phyloP scores from a whole-genome alignment of 352 stramenopile species.

The Globisporangium perplexum region DNA sequence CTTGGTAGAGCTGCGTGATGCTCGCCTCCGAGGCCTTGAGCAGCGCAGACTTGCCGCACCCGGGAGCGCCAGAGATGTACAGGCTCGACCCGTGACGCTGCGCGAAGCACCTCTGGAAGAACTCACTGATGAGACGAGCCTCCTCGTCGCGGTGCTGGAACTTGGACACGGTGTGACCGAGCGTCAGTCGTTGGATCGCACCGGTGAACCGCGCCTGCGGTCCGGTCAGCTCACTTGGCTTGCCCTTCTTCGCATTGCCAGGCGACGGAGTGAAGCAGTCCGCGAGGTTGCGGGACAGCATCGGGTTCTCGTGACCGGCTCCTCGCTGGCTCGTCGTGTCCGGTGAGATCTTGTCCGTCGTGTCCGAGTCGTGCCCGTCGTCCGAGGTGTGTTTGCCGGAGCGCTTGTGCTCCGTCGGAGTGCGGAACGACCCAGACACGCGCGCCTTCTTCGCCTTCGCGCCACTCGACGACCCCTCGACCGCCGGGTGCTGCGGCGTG shows the following conservation, averaged over 20 bases:
- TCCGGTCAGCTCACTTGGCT: conserved; percentile 11
- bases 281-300: conserved; percentile 31
- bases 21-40: conserved; percentile 44
- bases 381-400: background rate
- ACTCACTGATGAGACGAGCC: conserved; percentile 37
- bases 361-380: conserved; percentile 8
- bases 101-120: conserved; percentile 56
- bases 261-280: conserved; percentile 73
- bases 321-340: conserved; percentile 27
- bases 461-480: conserved; percentile 1
- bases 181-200: conserved; percentile 46
- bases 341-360: conserved; percentile 35
- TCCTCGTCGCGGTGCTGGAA: conserved; percentile 65
- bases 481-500: background rate
- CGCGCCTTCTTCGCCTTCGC: conserved; percentile 13
- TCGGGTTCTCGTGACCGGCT: conserved; percentile 13
- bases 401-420: conserved; percentile 12
- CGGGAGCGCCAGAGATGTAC: conserved; percentile 75
- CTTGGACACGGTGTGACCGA: conserved; percentile 31
- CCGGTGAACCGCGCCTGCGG: conserved; percentile 17
- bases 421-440: conserved; percentile 6
- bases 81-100: conserved; percentile 47
- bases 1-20: conserved; percentile 48
- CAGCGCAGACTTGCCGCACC: conserved; percentile 74
- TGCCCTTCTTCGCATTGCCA: conserved; percentile 18